These are phyloP conservation scores for Andalucia godoyi DNA, from an alignment of 78 protist species.

Conservation along the genomic window DNA sequence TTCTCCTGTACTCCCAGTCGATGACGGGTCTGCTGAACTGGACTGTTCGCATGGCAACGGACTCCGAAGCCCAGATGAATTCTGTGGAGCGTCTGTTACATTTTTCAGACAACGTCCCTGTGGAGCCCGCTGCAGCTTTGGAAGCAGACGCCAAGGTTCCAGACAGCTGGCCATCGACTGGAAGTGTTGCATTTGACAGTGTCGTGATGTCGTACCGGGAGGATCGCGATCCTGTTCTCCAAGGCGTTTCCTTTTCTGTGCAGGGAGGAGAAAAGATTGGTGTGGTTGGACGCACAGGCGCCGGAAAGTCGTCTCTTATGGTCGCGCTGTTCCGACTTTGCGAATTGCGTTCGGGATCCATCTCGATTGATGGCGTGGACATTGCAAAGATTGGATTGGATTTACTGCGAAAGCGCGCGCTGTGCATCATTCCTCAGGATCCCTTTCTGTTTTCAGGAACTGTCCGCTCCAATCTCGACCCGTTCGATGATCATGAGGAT, in stretches of 20 bases:
- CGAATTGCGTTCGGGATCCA: constrained; percentile 2
- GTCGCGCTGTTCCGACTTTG: constrained; percentile 43
- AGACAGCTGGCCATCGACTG: constrained; percentile 7
- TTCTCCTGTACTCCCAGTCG: constrained; percentile 20
- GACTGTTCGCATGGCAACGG: not conserved
- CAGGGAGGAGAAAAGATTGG: constrained; percentile 58
- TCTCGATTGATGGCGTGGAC: constrained; percentile 32
- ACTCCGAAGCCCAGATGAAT: constrained; percentile 53
- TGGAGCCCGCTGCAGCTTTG: constrained; percentile 4
- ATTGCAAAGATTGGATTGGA: not conserved
- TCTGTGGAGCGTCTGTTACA: constrained; percentile 57
- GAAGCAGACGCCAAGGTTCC: constrained; percentile 9
- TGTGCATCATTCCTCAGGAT: constrained; percentile 41
- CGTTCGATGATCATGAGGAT: constrained; percentile 3
- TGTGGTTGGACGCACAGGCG: constrained; percentile 77
- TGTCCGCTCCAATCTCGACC: constrained; percentile 21
- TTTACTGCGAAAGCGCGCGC: not conserved
- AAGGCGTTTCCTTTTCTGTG: constrained; percentile 23
- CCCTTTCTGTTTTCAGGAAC: constrained; percentile 22
- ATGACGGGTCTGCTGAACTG: constrained; percentile 11
- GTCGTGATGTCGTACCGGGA: constrained; percentile 36
- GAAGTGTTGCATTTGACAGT: constrained; percentile 10
- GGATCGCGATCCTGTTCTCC: constrained; percentile 32
- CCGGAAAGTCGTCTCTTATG: constrained; percentile 51
- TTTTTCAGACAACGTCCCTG: constrained; percentile 6